Percentiles rank a stretch among this genome's conserved stretches.
Evolutionary conservation across 2,329 filamentous ascomycete species (phyloP).

Genomic region (Clathrospora elynae): DNA sequence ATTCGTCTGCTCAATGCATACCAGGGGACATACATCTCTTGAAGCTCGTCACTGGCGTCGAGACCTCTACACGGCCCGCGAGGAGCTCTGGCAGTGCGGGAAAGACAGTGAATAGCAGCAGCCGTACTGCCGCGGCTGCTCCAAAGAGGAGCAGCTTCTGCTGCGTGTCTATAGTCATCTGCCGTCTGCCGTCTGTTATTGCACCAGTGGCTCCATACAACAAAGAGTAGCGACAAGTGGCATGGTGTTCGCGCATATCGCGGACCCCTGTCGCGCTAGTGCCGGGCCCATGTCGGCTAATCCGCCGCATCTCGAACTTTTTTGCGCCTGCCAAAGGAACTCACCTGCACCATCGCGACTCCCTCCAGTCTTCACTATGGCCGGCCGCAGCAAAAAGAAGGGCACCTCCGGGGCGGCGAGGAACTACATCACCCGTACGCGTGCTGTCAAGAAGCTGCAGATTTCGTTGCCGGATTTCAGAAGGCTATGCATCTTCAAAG

Average conservation of each 20-base stretch:
- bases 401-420: conserved; percentile 90
- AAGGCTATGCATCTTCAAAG: conserved; percentile 99
- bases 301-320: conserved; percentile 37
- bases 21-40: conserved; percentile 78
- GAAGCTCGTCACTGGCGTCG: conserved; percentile 96
- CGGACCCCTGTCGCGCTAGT: conserved; percentile 28
- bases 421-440: conserved; percentile 97
- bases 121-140: conserved; percentile 75
- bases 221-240: conserved; percentile 14
- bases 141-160: conserved; percentile 72
- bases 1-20: too few species aligned
- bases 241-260: background rate
- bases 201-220: conserved; percentile 19
- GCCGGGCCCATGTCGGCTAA: conserved; percentile 29
- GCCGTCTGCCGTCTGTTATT: conserved; percentile 49
- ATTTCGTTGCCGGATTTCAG: conserved; percentile 96
- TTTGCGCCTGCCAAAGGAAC: conserved; percentile 30
- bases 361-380: conserved; percentile 34
- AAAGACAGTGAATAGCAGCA: conserved; percentile 80
- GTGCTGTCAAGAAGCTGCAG: conserved; percentile 96
- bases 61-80: conserved; percentile 91
- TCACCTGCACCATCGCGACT: conserved; percentile 7
- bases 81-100: conserved; percentile 83
- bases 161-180: conserved; percentile 51
- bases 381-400: conserved; percentile 61